These are phyloP conservation scores for Fusarium concolor DNA, from an alignment of 2,329 filamentous ascomycete genomes.

Conservation along the genomic window DNA sequence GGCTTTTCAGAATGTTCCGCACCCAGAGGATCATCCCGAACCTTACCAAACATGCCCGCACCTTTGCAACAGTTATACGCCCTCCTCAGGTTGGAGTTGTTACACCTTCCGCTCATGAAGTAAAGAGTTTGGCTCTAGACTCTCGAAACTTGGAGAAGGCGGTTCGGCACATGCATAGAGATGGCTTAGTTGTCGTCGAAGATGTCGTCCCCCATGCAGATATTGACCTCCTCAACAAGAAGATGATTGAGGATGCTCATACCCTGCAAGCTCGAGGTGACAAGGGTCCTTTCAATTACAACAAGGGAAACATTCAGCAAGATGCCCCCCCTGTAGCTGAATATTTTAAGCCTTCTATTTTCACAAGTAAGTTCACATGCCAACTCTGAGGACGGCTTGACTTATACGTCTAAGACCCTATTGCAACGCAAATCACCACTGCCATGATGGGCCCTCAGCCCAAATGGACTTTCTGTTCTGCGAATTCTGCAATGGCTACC, in stretches of 20 bases:
- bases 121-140: slow-evolving; percentile 53
- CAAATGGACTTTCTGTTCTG: slow-evolving; percentile 68
- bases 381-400: background rate
- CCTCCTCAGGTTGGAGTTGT: slow-evolving; percentile 37
- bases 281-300: slow-evolving; percentile 71
- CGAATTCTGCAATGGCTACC: slow-evolving; percentile 67
- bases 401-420: slow-evolving; percentile 56
- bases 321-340: slow-evolving; percentile 64
- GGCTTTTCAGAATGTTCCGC: slow-evolving; percentile 20
- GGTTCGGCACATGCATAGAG: slow-evolving; percentile 61
- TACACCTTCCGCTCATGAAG: slow-evolving; percentile 56
- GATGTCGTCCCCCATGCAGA: slow-evolving; percentile 61
- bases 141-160: slow-evolving; percentile 67
- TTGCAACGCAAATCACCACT: slow-evolving; percentile 67
- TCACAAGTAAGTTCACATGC: slow-evolving; percentile 59
- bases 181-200: slow-evolving; percentile 68
- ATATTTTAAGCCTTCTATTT: slow-evolving; percentile 63
- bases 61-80: slow-evolving; percentile 19
- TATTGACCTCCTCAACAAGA: slow-evolving; percentile 66
- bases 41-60: slow-evolving; percentile 9
- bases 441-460: slow-evolving; percentile 65
- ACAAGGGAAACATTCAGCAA: slow-evolving; percentile 71
- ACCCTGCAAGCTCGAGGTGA: slow-evolving; percentile 63
- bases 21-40: slow-evolving; percentile 7
- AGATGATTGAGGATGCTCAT: slow-evolving; percentile 69